These are phyloP conservation scores for Blastomyces parvus DNA, from an alignment of 2,329 filamentous ascomycete species.

Conservation along the genomic window DNA sequence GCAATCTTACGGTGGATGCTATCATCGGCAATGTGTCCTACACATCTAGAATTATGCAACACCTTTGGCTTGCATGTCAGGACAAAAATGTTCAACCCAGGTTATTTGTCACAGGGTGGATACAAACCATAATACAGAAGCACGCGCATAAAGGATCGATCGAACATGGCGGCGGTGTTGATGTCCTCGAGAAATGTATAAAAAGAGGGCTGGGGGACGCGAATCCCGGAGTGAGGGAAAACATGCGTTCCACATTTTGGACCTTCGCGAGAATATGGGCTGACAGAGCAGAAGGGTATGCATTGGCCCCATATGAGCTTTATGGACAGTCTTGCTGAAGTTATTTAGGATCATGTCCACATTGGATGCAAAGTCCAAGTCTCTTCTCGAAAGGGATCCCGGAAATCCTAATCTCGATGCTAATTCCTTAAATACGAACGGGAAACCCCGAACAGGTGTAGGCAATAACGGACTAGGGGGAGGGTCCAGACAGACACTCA, in stretches of 20 bases:
- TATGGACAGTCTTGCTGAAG: neutral
- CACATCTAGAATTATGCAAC: slow-evolving; percentile 70
- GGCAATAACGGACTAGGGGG: slow-evolving; percentile 17
- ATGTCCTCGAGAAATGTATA: slow-evolving; percentile 76
- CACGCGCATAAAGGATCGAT: slow-evolving; percentile 71
- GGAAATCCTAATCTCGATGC: slow-evolving; percentile 51
- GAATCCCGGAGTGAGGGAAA: slow-evolving; percentile 82
- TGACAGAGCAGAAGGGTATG: slow-evolving; percentile 62
- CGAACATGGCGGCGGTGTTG: slow-evolving; percentile 74
- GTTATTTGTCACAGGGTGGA: slow-evolving; percentile 68
- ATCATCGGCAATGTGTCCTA: slow-evolving; percentile 75
- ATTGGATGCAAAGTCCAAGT: slow-evolving; percentile 69
- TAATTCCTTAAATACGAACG: slow-evolving; percentile 13
- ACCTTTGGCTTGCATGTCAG: slow-evolving; percentile 69
- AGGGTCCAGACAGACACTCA: slow-evolving; percentile 46
- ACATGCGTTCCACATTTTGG: slow-evolving; percentile 81
- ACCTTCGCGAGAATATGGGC: slow-evolving; percentile 69
- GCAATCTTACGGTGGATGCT: slow-evolving; percentile 68
- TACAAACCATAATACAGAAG: slow-evolving; percentile 70
- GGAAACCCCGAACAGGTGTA: slow-evolving; percentile 14
- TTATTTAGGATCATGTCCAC: slow-evolving; percentile 61
- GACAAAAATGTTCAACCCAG: slow-evolving; percentile 92
- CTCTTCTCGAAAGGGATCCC: slow-evolving; percentile 70
- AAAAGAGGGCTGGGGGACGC: slow-evolving; percentile 81
- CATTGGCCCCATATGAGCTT: slow-evolving; percentile 18